A percentile compares a stretch with the other conserved stretches of the same genome.
Conservation (phyloP, 805 yeast species). For the Cyberlindnera sargentensis region DNA sequence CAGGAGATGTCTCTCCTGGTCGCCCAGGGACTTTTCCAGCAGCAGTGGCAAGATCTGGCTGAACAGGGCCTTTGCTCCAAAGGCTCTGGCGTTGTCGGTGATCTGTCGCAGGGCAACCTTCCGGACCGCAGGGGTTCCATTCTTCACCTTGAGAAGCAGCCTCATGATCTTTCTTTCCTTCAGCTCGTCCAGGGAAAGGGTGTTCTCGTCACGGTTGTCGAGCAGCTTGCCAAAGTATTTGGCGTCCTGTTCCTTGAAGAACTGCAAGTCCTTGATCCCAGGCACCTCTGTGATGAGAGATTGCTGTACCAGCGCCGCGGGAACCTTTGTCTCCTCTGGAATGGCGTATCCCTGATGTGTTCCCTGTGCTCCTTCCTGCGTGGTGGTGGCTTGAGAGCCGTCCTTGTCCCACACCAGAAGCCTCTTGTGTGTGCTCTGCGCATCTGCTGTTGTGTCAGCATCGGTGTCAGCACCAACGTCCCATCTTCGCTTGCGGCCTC, state of each 20-base stretch:
- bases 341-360: constrained; percentile 35
- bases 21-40: constrained; percentile 64
- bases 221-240: constrained; percentile 62
- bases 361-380: neutral
- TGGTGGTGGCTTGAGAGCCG: neutral
- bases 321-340: constrained; percentile 39
- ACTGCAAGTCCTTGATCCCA: constrained; percentile 58
- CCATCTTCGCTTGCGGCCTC: constrained; percentile 19
- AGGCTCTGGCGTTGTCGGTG: constrained; percentile 51
- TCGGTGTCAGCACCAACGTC: constrained; percentile 13
- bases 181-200: constrained; percentile 42
- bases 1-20: constrained; percentile 75
- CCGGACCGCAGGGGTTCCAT: constrained; percentile 65
- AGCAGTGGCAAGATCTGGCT: constrained; percentile 69
- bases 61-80: constrained; percentile 68
- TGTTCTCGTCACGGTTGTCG: constrained; percentile 24
- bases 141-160: constrained; percentile 63
- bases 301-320: constrained; percentile 26
- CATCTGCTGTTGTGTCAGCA: neutral
- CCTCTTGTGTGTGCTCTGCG: constrained; percentile 8
- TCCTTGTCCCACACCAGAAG: constrained; percentile 14
- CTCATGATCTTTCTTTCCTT: constrained; percentile 56
- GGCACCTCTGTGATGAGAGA: constrained; percentile 49
- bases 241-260: constrained; percentile 64
- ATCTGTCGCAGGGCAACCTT: constrained; percentile 63